phyloP scores from a whole-genome alignment of 2,329 filamentous ascomycete species.

The Xylaria sp. region DNA sequence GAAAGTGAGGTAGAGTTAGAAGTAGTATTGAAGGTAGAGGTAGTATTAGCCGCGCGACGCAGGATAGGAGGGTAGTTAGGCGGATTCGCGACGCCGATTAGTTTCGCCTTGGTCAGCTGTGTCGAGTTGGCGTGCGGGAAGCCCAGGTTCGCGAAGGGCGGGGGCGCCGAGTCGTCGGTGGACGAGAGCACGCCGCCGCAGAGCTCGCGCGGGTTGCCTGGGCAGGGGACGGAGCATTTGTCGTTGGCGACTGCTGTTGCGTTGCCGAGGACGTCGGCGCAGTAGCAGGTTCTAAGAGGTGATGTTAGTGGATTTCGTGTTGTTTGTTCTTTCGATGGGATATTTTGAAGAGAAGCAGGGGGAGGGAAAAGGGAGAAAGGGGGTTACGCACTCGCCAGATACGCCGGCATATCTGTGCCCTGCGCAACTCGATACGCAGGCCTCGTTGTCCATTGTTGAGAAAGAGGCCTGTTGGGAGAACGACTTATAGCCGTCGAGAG shows the following conservation, averaged over 20 bases:
- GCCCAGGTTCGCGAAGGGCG: constrained; percentile 12
- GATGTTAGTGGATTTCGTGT: constrained; percentile 3
- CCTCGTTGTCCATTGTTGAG: constrained; percentile 54
- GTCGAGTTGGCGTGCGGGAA: constrained; percentile 26
- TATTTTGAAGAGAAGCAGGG: not conserved
- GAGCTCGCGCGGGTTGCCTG: constrained; percentile 54
- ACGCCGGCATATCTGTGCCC: constrained; percentile 55
- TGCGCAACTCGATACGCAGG: constrained; percentile 54
- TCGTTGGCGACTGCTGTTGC: constrained; percentile 52
- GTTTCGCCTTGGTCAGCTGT: not conserved
- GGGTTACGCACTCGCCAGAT: constrained; percentile 48
- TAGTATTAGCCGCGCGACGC: constrained; percentile 45
- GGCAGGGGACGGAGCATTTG: constrained; percentile 55
- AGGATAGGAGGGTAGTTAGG: not conserved
- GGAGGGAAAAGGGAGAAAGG: not conserved
- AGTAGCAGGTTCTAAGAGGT: constrained; percentile 56
- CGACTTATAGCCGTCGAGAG: constrained; percentile 50
- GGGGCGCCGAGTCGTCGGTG: not conserved
- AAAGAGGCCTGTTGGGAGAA: constrained; percentile 50
- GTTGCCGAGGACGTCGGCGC: constrained; percentile 55
- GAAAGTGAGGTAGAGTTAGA: constrained; percentile 16
- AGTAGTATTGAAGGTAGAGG: constrained; percentile 44
- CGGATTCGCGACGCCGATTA: not conserved
- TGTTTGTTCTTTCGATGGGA: not conserved
- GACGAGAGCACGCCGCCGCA: constrained; percentile 55